phyloP scores from a whole-genome alignment of 352 stramenopile genomes.

The Pythium vanterpoolii region DNA sequence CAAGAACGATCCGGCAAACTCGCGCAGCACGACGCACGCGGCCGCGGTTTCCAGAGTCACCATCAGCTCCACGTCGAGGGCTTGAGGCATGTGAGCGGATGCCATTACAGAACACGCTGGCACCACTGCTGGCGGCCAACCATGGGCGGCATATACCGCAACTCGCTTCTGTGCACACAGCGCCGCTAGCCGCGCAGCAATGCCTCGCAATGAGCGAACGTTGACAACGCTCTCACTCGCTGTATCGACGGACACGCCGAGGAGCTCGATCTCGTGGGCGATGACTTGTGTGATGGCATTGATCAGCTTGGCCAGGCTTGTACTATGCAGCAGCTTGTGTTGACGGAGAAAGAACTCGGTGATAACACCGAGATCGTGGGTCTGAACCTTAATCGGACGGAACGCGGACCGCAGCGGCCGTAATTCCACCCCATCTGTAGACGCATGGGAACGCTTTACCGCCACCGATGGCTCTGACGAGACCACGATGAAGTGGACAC shows the following conservation, averaged over 20 bases:
- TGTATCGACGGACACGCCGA: neutral
- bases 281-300: constrained; percentile 26
- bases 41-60: constrained; percentile 38
- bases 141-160: constrained; percentile 9
- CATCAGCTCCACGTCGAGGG: constrained; percentile 8
- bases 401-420: constrained; percentile 38
- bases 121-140: constrained; percentile 7
- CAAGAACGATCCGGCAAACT: constrained; percentile 23
- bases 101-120: neutral
- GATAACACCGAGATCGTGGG: constrained; percentile 37
- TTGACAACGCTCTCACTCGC: neutral
- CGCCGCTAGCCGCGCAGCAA: neutral
- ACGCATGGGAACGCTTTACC: neutral
- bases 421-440: neutral
- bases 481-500: constrained; percentile 37
- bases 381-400: constrained; percentile 29
- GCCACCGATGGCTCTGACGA: neutral
- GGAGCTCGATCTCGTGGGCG: constrained; percentile 6
- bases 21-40: constrained; percentile 38
- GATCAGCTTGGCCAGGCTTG: constrained; percentile 35
- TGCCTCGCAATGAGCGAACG: neutral
- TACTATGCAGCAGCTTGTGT: constrained; percentile 32
- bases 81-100: neutral
- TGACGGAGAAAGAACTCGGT: constrained; percentile 40
- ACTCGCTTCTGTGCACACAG: constrained; percentile 12